Evolutionary conservation across 257 asterid species (phyloP).

Genomic region (Solanum chilense): DNA sequence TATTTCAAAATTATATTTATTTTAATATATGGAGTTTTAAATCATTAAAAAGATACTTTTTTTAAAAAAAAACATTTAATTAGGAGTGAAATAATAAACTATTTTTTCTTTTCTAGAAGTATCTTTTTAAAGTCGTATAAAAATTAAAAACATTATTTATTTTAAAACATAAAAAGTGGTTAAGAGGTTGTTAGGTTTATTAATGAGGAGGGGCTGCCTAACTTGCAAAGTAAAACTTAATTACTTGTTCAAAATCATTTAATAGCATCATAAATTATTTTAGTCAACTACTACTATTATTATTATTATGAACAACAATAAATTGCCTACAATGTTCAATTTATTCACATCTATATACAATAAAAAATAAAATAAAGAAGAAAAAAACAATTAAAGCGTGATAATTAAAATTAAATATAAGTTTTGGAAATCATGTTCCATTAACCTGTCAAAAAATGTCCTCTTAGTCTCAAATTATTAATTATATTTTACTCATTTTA

Average conservation of each 20-base stretch:
- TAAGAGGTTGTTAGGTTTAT: background rate
- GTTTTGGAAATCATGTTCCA: background rate
- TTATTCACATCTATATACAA: background rate
- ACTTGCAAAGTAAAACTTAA: background rate
- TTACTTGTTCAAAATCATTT: background rate
- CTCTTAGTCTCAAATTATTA: background rate
- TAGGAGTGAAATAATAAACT: background rate
- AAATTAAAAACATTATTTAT: background rate
- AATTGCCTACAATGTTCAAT: background rate
- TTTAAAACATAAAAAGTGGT: background rate
- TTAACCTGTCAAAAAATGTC: background rate
- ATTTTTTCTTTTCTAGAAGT: background rate
- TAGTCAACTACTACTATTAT: background rate
- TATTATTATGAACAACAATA: background rate
- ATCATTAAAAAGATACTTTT: background rate
- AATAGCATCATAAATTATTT: background rate
- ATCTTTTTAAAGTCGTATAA: background rate
- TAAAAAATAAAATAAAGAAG: no score
- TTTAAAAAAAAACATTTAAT: background rate
- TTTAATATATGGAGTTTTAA: background rate
- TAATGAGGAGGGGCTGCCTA: background rate
- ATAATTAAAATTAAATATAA: background rate
- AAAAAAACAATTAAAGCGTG: background rate
- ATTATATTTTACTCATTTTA: background rate
- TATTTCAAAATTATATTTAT: background rate